These are phyloP conservation scores for Aspergillus alliaceus DNA, from an alignment of 2,329 filamentous ascomycete genomes.

Conservation along the genomic window DNA sequence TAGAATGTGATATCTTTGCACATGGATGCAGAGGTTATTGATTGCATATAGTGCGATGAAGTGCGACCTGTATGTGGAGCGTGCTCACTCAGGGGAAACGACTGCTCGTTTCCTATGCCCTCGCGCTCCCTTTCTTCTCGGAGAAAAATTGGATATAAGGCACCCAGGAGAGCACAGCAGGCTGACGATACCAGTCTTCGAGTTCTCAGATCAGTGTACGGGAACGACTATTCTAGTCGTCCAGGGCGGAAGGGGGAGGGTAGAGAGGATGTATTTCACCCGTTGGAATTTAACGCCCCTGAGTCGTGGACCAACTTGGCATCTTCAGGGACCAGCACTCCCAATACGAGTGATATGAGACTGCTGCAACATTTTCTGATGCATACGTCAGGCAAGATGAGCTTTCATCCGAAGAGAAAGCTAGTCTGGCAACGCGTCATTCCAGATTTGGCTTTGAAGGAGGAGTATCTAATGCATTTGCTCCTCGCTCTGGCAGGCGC, in stretches of 20 bases:
- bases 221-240: too few relatives aligned
- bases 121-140: too few relatives aligned
- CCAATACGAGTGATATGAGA: slow-evolving; percentile 21
- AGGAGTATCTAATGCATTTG: slow-evolving; percentile 26
- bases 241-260: too few relatives aligned
- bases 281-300: slow-evolving; percentile 12
- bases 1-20: not conserved
- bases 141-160: too few relatives aligned
- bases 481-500: slow-evolving; percentile 23
- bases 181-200: too few relatives aligned
- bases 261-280: slow-evolving; percentile 6
- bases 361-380: slow-evolving; percentile 19
- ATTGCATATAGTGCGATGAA: slow-evolving; percentile 23
- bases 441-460: slow-evolving; percentile 19
- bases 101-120: slow-evolving; percentile 14
- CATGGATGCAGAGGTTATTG: too few relatives aligned
- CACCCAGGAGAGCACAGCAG: not conserved
- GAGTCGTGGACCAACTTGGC: not conserved
- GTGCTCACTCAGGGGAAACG: slow-evolving; percentile 15
- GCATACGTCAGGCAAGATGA: slow-evolving; percentile 17
- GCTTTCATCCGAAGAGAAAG: slow-evolving; percentile 2
- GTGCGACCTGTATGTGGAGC: slow-evolving; percentile 22
- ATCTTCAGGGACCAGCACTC: not conserved
- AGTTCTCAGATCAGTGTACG: too few relatives aligned
- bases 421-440: slow-evolving; percentile 20